These are phyloP conservation scores for Scheffersomyces titani DNA, from an alignment of 1,139 yeast genomes.

Conservation along the genomic window DNA sequence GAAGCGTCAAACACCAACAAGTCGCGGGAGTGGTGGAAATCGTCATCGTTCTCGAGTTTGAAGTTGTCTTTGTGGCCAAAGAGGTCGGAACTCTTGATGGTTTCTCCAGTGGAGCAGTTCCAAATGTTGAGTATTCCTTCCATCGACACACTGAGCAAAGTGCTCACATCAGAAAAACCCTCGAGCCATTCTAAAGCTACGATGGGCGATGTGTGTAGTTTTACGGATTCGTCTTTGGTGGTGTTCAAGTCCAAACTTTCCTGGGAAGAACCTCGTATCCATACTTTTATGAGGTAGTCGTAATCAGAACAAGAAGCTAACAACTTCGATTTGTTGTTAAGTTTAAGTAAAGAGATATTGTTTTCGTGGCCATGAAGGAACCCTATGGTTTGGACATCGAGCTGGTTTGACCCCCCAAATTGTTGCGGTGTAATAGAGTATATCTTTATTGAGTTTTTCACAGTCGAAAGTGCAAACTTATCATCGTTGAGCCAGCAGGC, in stretches of 20 bases:
- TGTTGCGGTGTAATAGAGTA: constrained; percentile 42
- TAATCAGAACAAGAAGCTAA: constrained; percentile 73
- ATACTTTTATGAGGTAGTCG: constrained; percentile 68
- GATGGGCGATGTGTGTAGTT: constrained; percentile 55
- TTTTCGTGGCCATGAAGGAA: constrained; percentile 69
- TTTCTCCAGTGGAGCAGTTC: constrained; percentile 52
- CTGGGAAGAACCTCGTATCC: constrained; percentile 66
- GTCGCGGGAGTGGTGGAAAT: constrained; percentile 38
- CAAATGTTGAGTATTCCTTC: constrained; percentile 74
- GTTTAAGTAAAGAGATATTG: constrained; percentile 57
- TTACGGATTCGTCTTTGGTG: constrained; percentile 12
- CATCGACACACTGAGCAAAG: constrained; percentile 50
- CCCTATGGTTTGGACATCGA: constrained; percentile 51
- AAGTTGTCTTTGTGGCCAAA: constrained; percentile 25
- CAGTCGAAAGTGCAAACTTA: constrained; percentile 65
- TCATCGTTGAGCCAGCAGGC: constrained; percentile 72
- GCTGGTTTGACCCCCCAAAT: constrained; percentile 12
- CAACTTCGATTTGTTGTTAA: constrained; percentile 51
- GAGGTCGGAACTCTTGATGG: constrained; percentile 24
- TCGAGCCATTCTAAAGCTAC: constrained; percentile 57
- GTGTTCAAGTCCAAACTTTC: constrained; percentile 31
- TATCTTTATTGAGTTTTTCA: constrained; percentile 56
- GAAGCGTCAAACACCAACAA: constrained; percentile 55
- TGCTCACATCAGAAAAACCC: constrained; percentile 15
- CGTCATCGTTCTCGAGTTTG: constrained; percentile 19